Conservation (phyloP, 257 asterid species). For the Cynanchum wilfordii region DNA sequence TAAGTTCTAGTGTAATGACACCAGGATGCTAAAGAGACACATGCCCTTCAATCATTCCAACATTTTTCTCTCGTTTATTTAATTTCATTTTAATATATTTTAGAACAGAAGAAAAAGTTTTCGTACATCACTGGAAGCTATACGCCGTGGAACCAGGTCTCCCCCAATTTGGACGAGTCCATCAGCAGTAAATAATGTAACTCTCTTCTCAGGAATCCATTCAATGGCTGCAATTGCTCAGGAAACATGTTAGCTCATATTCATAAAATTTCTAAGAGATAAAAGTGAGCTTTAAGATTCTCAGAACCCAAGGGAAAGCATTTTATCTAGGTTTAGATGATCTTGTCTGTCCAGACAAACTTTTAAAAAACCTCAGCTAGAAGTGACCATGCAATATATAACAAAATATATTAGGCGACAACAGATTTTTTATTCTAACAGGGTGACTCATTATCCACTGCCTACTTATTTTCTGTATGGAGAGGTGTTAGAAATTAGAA, state of each 20-base stretch:
- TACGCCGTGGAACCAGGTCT: constrained; percentile 68
- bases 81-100: background rate
- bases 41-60: background rate
- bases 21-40: background rate
- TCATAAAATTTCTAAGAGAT: background rate
- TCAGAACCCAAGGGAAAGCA: background rate
- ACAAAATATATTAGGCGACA: background rate
- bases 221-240: constrained; percentile 50
- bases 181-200: constrained; percentile 83
- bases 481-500: background rate
- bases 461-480: background rate
- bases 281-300: background rate
- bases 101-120: background rate
- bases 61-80: background rate
- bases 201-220: constrained; percentile 80
- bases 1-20: background rate
- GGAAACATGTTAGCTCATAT: background rate
- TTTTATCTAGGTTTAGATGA: background rate
- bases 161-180: constrained; percentile 95
- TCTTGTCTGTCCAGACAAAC: background rate
- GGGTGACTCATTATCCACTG: background rate
- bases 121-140: constrained; percentile 59
- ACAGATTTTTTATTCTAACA: background rate
- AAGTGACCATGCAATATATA: background rate
- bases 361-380: background rate